Conservation (phyloP, 805 yeast genomes). For the Saccharomycopsis sp. region DNA sequence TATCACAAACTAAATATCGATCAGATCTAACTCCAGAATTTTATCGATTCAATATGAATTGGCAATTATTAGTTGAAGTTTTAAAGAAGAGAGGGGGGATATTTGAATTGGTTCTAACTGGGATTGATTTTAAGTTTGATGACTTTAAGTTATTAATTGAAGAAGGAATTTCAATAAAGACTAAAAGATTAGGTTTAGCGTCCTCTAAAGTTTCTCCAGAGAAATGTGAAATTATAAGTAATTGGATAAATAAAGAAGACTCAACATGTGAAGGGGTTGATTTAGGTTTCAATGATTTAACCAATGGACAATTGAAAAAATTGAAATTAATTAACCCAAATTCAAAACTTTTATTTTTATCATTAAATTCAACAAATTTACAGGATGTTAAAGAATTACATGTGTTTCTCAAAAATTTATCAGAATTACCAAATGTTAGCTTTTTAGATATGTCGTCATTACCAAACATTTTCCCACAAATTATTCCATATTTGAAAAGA, state of each 20-base stretch:
- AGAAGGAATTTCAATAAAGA: slow-evolving; percentile 46
- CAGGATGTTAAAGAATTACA: slow-evolving; percentile 45
- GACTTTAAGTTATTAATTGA: slow-evolving; percentile 49
- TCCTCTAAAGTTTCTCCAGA: slow-evolving; percentile 54
- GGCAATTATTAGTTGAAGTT: slow-evolving; percentile 71
- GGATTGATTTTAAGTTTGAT: slow-evolving; percentile 56
- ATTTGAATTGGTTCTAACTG: slow-evolving; percentile 73
- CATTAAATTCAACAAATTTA: slow-evolving; percentile 60
- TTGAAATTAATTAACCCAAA: slow-evolving; percentile 20
- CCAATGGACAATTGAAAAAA: slow-evolving; percentile 27
- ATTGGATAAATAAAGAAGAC: slow-evolving; percentile 46
- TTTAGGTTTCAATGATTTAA: slow-evolving; percentile 72
- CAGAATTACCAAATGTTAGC: slow-evolving; percentile 48
- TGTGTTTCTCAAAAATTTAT: slow-evolving; percentile 40
- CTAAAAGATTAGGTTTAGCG: slow-evolving; percentile 69
- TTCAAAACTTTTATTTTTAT: slow-evolving; percentile 39
- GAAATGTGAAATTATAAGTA: slow-evolving; percentile 49
- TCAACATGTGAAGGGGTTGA: slow-evolving; percentile 60
- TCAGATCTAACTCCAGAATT: slow-evolving; percentile 29
- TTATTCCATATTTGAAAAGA: slow-evolving; percentile 49
- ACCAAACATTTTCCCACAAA: slow-evolving; percentile 56
- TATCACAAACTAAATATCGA: slow-evolving; percentile 53
- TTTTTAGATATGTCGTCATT: slow-evolving; percentile 74
- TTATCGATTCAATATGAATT: slow-evolving; percentile 73
- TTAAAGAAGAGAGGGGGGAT: slow-evolving; percentile 64